Evolutionary conservation across 2,329 filamentous ascomycete genomes (phyloP), one percentile per base, ranked within the genome.

Genomic region (Parastagonospora nodorum): DNA sequence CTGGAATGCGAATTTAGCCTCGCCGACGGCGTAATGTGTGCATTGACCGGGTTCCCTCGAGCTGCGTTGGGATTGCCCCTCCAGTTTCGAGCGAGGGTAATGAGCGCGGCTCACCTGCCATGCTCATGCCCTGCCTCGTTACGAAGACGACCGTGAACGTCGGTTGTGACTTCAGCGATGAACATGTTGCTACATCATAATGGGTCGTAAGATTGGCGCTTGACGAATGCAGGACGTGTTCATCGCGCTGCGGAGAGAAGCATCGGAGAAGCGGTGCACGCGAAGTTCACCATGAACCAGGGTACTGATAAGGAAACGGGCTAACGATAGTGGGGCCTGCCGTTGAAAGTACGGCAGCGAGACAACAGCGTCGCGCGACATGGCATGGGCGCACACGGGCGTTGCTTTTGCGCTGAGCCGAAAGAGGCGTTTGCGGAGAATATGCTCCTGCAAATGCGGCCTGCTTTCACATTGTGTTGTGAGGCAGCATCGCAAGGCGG

Each of bases 161-260:
- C 37, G 8, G 37, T 27, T n/a, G n/a, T 8, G 19, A 39, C 9
- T 8, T 27, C 16, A 37, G 50, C 10, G 29, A 38, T 32, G 36
- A 9, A 15, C 42, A 33, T 30, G 24, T 19, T 28, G 15, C 24
- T 45, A 16, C 50, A 52, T 48, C 40, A 59, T 59, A 35, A 27
- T 30, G 28, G 31, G 28, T 38, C 16, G 32, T 37, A 53, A 42
- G 37, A 36, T 50, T 48, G 29, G 43, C 55, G 51, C 50, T 42
- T 51, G 48, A 57, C 48, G 53, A 46, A 45, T 45, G 36, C 28
- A 36, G 11, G 4, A 10, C 12, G 14, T 45, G 57, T 42, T 42
- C 55, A 51, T 52, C 37, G 48, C 52, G 41, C 48, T 39, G 33
- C 27, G 55, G 53, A 53, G 56, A 57, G 42, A 50, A 36, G 38